These are phyloP conservation scores for Colletotrichum destructivum DNA, from an alignment of 2,329 filamentous ascomycete species.

Conservation along the genomic window DNA sequence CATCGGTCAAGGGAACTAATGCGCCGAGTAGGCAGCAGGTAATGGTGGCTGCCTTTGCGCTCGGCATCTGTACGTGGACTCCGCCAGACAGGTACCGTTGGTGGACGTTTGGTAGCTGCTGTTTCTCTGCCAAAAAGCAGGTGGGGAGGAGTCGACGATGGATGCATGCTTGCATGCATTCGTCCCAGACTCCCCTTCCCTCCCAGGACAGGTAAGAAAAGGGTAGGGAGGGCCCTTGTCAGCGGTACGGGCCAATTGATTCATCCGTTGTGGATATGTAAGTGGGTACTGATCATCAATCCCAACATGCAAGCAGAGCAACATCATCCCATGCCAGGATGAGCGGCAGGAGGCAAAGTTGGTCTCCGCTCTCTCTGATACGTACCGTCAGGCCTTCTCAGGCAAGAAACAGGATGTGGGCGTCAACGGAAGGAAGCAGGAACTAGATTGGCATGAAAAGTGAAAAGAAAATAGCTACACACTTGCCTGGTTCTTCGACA, in stretches of 20 bases:
- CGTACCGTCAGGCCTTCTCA: neutral
- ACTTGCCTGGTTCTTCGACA: neutral
- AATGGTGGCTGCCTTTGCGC: neutral
- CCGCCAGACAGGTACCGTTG: neutral
- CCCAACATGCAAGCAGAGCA: constrained; percentile 30
- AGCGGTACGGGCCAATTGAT: constrained; percentile 34
- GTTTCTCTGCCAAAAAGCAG: neutral
- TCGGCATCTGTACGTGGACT: neutral
- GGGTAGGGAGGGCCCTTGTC: constrained; percentile 22
- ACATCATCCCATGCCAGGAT: constrained; percentile 36
- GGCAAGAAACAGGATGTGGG: neutral
- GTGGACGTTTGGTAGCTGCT: neutral
- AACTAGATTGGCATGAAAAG: constrained; percentile 7
- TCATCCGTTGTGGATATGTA: neutral
- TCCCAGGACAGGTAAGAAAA: constrained; percentile 15
- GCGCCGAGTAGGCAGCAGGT: neutral
- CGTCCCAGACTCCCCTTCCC: neutral
- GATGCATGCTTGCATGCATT: constrained; percentile 26
- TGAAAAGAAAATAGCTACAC: neutral
- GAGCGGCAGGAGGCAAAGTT: constrained; percentile 21
- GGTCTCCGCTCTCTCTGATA: constrained; percentile 6
- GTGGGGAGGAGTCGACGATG: constrained; percentile 29
- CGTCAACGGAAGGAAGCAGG: neutral
- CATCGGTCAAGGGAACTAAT: neutral
- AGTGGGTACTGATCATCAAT: constrained; percentile 25